Evolutionary conservation across 345 rosid species (phyloP).

Genomic region (Eucalyptus viminalis): DNA sequence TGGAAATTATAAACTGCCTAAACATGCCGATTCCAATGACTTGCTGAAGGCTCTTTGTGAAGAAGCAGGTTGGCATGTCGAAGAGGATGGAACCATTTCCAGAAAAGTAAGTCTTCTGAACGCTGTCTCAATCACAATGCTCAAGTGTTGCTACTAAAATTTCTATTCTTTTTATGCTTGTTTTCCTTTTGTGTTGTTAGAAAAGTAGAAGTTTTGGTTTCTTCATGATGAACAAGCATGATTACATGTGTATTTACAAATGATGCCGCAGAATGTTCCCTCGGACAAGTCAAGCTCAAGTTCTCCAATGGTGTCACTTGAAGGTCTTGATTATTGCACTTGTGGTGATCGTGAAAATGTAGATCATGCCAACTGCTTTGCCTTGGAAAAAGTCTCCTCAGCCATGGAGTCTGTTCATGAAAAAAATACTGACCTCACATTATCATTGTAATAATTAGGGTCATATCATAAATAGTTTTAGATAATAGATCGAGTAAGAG

Average conservation of each 20-base stretch:
- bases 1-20: conserved; percentile 27
- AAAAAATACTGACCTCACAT: neutral
- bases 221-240: neutral
- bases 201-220: neutral
- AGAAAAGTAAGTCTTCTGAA: conserved; percentile 4
- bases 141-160: neutral
- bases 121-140: neutral
- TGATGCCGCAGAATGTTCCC: neutral
- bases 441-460: neutral
- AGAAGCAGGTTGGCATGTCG: conserved; percentile 46
- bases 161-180: neutral
- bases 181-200: neutral
- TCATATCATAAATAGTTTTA: neutral
- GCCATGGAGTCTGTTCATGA: neutral
- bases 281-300: neutral
- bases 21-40: conserved; percentile 24
- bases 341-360: neutral
- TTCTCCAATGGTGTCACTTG: neutral
- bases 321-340: neutral
- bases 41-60: conserved; percentile 26
- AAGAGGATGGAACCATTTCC: conserved; percentile 30
- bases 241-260: neutral
- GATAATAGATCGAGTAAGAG: neutral
- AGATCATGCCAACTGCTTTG: neutral
- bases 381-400: neutral